Evolutionary conservation across 2,329 filamentous ascomycete genomes (phyloP).

Genomic region (Microcyclospora pomicola): DNA sequence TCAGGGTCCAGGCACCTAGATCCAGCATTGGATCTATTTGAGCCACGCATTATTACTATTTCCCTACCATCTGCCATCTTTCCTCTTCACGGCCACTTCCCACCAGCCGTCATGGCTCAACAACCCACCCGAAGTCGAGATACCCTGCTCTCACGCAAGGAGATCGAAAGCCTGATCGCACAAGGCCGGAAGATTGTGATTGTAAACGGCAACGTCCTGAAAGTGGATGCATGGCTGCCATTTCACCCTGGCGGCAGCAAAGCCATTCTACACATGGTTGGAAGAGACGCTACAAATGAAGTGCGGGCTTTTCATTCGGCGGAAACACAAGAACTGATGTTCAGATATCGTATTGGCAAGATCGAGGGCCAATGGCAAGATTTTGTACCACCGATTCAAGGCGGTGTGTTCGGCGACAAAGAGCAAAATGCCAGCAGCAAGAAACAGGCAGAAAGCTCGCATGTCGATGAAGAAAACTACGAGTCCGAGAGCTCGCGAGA

Average conservation of each 20-base stretch:
- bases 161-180: slow-evolving; percentile 68
- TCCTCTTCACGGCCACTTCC: slow-evolving; percentile 1
- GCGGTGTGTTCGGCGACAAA: slow-evolving; percentile 65
- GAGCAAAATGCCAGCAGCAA: slow-evolving; percentile 24
- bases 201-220: slow-evolving; percentile 66
- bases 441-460: slow-evolving; percentile 14
- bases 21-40: too few species aligned
- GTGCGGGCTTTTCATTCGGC: slow-evolving; percentile 84
- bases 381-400: slow-evolving; percentile 83
- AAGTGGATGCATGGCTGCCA: slow-evolving; percentile 73
- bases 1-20: too few species aligned
- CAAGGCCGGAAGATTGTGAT: slow-evolving; percentile 70
- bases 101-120: background rate
- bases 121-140: slow-evolving; percentile 8
- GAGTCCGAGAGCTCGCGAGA: slow-evolving; percentile 40
- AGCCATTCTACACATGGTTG: slow-evolving; percentile 80
- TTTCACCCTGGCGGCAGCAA: slow-evolving; percentile 90
- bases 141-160: slow-evolving; percentile 14
- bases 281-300: slow-evolving; percentile 63
- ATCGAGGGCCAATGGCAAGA: slow-evolving; percentile 75
- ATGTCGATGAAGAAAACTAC: slow-evolving; percentile 3
- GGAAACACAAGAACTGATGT: slow-evolving; percentile 64
- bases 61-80: background rate
- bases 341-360: slow-evolving; percentile 67
- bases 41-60: too few species aligned